Evolutionary conservation across 495 filamentous ascomycete species (phyloP), one percentile per base, ranked within the genome.

Genomic region (Melanomma pulvis-pyrius): DNA sequence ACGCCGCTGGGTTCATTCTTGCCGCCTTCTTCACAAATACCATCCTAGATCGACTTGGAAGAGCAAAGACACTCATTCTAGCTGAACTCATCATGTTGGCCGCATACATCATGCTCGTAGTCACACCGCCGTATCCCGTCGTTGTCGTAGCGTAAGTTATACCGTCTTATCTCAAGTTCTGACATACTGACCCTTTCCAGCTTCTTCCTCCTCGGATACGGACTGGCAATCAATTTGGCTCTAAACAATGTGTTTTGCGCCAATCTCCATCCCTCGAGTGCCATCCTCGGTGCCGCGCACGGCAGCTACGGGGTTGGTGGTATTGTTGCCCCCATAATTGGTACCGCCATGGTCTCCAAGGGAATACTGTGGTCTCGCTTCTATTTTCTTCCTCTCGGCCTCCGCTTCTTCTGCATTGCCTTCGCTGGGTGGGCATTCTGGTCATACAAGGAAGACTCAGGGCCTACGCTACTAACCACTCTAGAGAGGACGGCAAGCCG

Each of bases 241-340:
- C 80, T 92, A 39, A 86, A 84, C 62, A 93, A 93, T 71, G 85
- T 89, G 15, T 92, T 91, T 74, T 87, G 84, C 61, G 89, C 87
- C 17, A 88, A 88, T 50, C 76, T 93, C 71, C 81, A 83, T 3
- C 84, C 88, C 47, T 74, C 80, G 4, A 90, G 88, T 0, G 80
- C 82, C 1, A 79, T 86, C 29, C 80, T 93, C 0, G 88, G 89
- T 0, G 71, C 77, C 44, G 76, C 87, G 49, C 89, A 92, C 74
- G 90, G 89, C 2, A 74, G 76, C 19, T 94, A 94, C 76, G 90
- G 90, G 3, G 75, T 91, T 17, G 91, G 91, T 11, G 90, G 69
- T 50, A 87, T 83, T 8, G 63, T 90, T 17, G 87, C 83, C 0
- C 90, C 91, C 3, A 74, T 93, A 3, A 83, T 91, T 29, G 90